Conservation (phyloP, 257 asterid species). For the Ocimum tenuiflorum region DNA sequence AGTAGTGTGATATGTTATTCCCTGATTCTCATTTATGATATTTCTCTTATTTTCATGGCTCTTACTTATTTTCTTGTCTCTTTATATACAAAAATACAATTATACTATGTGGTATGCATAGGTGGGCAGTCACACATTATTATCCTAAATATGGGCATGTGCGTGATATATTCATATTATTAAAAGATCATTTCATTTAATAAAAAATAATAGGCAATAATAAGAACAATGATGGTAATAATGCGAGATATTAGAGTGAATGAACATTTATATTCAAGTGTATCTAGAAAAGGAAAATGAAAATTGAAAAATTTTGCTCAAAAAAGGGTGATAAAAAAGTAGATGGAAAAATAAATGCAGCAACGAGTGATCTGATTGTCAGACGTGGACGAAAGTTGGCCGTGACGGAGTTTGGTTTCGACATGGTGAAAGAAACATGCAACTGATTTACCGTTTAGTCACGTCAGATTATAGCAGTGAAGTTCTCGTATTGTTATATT, state of each 20-base stretch:
- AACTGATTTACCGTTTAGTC: constrained; percentile 49
- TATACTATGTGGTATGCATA: not conserved
- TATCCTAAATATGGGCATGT: not conserved
- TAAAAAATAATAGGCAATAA: not conserved
- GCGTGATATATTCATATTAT: not conserved
- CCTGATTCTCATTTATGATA: constrained; percentile 10
- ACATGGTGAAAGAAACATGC: constrained; percentile 55
- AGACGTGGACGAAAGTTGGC: constrained; percentile 40
- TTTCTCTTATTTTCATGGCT: not conserved
- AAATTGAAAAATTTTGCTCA: not conserved
- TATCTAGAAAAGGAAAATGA: not conserved
- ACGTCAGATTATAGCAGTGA: constrained; percentile 20
- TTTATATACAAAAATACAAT: not conserved
- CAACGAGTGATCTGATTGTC: constrained; percentile 9
- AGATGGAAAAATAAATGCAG: constrained; percentile 20
- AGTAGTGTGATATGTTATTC: not conserved
- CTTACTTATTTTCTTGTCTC: constrained; percentile 6
- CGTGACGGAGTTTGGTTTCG: constrained; percentile 7
- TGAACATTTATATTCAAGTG: not conserved
- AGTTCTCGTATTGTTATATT: no score
- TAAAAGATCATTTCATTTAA: constrained; percentile 1
- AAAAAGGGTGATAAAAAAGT: constrained; percentile 1
- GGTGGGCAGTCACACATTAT: constrained; percentile 1
- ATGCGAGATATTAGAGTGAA: constrained; percentile 8
- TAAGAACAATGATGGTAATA: constrained; percentile 1